phyloP scores from a whole-genome alignment of 345 rosid species.

The Kernera saxatilis region DNA sequence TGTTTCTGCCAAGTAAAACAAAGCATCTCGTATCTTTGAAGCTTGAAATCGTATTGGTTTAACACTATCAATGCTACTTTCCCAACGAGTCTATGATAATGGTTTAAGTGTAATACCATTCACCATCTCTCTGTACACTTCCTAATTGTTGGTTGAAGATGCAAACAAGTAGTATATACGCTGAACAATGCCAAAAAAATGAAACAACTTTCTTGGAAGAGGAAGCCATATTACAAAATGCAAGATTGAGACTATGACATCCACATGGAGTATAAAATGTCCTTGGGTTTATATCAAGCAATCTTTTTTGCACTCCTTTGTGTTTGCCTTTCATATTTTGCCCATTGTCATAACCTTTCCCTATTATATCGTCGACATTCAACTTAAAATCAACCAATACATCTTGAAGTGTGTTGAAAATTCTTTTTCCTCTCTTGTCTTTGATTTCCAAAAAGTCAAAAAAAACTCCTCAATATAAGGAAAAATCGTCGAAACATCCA shows the following conservation, averaged over 20 bases:
- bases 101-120: background rate
- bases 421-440: background rate
- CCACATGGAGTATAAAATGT: background rate
- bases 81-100: background rate
- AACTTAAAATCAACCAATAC: background rate
- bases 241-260: background rate
- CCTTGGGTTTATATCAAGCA: background rate
- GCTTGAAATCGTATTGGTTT: background rate
- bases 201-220: background rate
- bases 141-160: background rate
- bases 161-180: background rate
- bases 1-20: background rate
- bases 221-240: background rate
- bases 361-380: background rate
- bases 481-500: background rate
- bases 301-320: background rate
- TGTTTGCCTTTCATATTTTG: background rate
- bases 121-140: background rate
- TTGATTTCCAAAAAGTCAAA: background rate
- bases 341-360: background rate
- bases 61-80: background rate
- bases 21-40: background rate
- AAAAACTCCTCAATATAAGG: background rate
- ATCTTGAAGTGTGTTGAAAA: background rate
- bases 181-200: background rate